Conservation (phyloP, 2,329 filamentous ascomycete genomes). For the Simplicillium aogashimaense region DNA sequence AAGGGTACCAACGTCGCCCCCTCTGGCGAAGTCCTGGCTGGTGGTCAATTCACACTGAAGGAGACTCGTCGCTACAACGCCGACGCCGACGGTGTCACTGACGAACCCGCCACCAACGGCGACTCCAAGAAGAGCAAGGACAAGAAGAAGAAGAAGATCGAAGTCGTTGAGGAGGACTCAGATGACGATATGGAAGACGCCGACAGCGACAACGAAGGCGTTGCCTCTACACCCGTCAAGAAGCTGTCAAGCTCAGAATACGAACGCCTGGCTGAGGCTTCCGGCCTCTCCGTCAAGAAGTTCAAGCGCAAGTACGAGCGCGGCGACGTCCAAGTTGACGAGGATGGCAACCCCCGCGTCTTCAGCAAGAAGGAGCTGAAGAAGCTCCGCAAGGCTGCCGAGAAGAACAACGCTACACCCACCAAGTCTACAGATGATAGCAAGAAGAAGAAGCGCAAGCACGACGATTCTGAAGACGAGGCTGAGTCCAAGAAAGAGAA, state of each 20-base stretch:
- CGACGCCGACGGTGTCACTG: constrained; percentile 77
- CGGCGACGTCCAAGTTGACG: constrained; percentile 59
- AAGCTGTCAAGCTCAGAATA: constrained; percentile 47
- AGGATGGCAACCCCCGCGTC: constrained; percentile 55
- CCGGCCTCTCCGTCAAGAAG: constrained; percentile 63
- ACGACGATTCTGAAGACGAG: constrained; percentile 58
- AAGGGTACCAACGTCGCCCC: constrained; percentile 67
- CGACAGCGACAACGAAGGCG: constrained; percentile 19
- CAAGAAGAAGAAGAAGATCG: constrained; percentile 33
- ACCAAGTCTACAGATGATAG: constrained; percentile 25
- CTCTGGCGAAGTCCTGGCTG: constrained; percentile 52
- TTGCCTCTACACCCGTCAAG: constrained; percentile 22
- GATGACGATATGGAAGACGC: constrained; percentile 30
- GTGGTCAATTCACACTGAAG: constrained; percentile 83
- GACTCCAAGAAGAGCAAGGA: constrained; percentile 26
- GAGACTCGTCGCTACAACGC: constrained; percentile 90
- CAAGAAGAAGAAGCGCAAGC: constrained; percentile 63
- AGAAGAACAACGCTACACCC: constrained; percentile 37
- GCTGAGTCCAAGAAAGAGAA: constrained; percentile 48
- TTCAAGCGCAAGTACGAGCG: constrained; percentile 72
- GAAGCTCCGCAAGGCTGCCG: constrained; percentile 55
- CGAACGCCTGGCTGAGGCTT: constrained; percentile 51
- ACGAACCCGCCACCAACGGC: constrained; percentile 38
- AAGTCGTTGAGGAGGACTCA: constrained; percentile 27
- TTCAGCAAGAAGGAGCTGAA: constrained; percentile 70